Conservation (phyloP, 148 eudicot species). For the Rhododendron williamsianum region DNA sequence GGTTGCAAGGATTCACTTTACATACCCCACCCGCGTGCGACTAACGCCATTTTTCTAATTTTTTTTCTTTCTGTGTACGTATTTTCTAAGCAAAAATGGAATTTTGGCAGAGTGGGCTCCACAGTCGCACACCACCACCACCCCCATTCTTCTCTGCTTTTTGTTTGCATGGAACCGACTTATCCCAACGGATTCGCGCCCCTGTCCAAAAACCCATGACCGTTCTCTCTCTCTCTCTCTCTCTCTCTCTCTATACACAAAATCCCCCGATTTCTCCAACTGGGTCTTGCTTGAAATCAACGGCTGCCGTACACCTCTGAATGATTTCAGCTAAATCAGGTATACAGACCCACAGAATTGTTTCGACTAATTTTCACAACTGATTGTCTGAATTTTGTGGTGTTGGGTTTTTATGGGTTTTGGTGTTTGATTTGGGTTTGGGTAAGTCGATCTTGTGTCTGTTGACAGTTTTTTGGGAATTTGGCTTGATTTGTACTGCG, state of each 20-base stretch:
- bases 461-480: neutral
- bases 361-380: neutral
- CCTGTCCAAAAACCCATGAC: neutral
- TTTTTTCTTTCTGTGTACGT: neutral
- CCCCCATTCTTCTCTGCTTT: neutral
- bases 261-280: neutral
- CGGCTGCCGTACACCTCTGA: neutral
- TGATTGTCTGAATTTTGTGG: neutral
- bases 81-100: neutral
- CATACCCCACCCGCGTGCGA: neutral
- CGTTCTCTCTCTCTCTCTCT: neutral
- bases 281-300: slow-evolving; percentile 4
- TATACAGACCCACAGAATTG: neutral
- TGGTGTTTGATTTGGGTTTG: neutral
- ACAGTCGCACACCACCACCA: neutral
- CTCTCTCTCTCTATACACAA: neutral
- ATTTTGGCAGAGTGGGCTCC: slow-evolving; percentile 11
- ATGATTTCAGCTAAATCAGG: neutral
- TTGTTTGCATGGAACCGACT: slow-evolving; percentile 13
- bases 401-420: neutral
- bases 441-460: neutral
- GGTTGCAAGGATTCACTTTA: neutral
- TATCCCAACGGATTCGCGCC: neutral
- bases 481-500: neutral
- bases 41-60: neutral